Base-by-base conservation (phyloP, 352 stramenopile species). In the Phytophthora parvispora region DNA sequence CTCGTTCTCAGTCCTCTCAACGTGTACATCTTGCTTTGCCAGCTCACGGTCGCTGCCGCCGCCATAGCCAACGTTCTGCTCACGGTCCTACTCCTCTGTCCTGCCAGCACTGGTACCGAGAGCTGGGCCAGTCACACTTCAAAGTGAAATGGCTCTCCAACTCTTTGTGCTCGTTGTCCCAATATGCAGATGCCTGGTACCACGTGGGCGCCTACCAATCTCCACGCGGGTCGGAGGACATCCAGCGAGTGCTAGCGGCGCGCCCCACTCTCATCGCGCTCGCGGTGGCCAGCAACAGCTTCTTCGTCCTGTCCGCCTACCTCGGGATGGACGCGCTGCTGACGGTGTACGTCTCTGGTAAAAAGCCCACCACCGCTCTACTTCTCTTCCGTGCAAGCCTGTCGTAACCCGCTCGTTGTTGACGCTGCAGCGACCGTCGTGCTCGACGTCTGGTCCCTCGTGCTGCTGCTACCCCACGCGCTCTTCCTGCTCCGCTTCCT, bases 401-500 rank as follows among this genome's bases (percentile, higher is more conserved):
- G n/a, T n/a, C n/a, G n/a, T n/a, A n/a, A n/a, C n/a, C n/a, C n/a
- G n/a, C n/a, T n/a, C n/a, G n/a, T n/a, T n/a, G n/a, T n/a, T n/a
- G n/a, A n/a, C 20, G 13, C 20, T 60, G 18, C 24, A 92, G 84
- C 38, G 4, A 62, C 76, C 8, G 34, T 78, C 1, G 54, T 77
- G 8, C 56, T 63, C 18, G 81, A 90, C 18, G 32, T 83, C 9
- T 82, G 73, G 67, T 77, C 72, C 5, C 53, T 90, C 6, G 53
- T 75, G 4, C 59, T 83, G 62, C 72, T 90, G 28, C 69, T 92
- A 1, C 84, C 83, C 3, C 84, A 91, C 58, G 64, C 72, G 8
- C 86, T 91, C 60, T 92, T 88, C 64, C 38, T 92, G 16, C 8
- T 87, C 13, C 82, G 84, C 22, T 74, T 89, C 54, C 66, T 92